A percentile compares a stretch with the other conserved stretches of the same genome.
These are phyloP conservation scores for Pestalotiopsis fici DNA, from an alignment of 2,329 filamentous ascomycete species.

Conservation along the genomic window DNA sequence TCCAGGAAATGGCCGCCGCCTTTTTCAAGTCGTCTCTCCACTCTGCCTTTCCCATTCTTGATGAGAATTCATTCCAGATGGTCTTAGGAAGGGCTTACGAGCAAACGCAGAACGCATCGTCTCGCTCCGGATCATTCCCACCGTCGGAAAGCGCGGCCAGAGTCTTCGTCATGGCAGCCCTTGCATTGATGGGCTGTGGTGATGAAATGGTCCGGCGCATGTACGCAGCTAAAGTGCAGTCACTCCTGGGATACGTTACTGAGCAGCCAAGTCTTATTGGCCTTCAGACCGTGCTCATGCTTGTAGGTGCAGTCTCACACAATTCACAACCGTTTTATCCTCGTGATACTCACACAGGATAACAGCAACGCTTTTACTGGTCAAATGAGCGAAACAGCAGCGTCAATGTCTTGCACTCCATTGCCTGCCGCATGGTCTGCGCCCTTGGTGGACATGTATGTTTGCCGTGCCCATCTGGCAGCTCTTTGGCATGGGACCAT, in stretches of 20 bases:
- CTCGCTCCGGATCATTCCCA: too few relatives aligned
- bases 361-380: neutral
- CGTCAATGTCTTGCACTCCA: neutral
- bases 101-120: neutral
- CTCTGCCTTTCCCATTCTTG: neutral
- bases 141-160: neutral
- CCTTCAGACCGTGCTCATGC: neutral
- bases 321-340: neutral
- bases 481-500: neutral
- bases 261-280: neutral
- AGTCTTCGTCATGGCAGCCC: neutral
- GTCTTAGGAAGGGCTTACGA: neutral
- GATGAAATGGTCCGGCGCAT: neutral
- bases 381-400: neutral
- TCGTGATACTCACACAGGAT: neutral
- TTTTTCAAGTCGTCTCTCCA: neutral
- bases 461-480: neutral
- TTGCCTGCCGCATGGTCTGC: neutral
- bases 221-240: neutral
- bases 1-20: neutral
- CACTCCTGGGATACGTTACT: neutral
- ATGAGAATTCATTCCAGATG: neutral
- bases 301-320: neutral
- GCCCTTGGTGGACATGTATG: neutral
- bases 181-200: neutral